Evolutionary conservation across 2,329 filamentous ascomycete species (phyloP), one percentile per base, ranked within the genome.

Genomic region (Penicillium sclerotiorum): DNA sequence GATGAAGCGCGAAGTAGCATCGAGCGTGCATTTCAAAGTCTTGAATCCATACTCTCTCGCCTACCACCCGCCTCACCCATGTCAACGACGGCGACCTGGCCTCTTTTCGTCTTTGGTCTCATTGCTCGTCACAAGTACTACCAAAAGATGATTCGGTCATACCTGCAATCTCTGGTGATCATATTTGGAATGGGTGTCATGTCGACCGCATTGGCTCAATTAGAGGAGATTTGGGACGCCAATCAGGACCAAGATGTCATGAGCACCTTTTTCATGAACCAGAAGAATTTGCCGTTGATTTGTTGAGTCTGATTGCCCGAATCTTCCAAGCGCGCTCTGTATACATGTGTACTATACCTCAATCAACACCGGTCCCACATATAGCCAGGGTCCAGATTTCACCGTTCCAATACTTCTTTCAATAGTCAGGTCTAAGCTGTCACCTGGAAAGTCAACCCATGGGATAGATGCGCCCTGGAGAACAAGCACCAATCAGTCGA

Each of bases 121-220:
- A 33, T 53, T 43, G 49, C 49, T n/a, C 39, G 22, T n/a, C 18
- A 18, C 11, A 5, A 41, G 2, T 25, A 38, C 25, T 43, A 50
- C n/a, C 45, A 49, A 28, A 39, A 36, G 5, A 21, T 50, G 5
- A 42, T 52, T 18, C 43, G 50, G 9, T 36, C 30, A 7, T 55
- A 55, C 13, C 18, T 55, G 23, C 45, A 44, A 11, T 41, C 40
- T n/a, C 18, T 53, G 8, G 15, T 55, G 12, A 20, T 21, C n/a
- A 39, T 45, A 5, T 55, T 55, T 22, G 49, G 53, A 18, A 55
- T 55, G 53, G 53, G 53, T 9, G 47, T 55, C 15, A 55, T 55
- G 53, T 45, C 47, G 32, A 49, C 53, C 0, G 49, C 53, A 7
- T 35, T 55, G 12, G 35, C n/a, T 18, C 53, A 53, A 18, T 35